Conservation (phyloP, 192 early-diverging fungal species). For the Umbelopsis sp. region DNA sequence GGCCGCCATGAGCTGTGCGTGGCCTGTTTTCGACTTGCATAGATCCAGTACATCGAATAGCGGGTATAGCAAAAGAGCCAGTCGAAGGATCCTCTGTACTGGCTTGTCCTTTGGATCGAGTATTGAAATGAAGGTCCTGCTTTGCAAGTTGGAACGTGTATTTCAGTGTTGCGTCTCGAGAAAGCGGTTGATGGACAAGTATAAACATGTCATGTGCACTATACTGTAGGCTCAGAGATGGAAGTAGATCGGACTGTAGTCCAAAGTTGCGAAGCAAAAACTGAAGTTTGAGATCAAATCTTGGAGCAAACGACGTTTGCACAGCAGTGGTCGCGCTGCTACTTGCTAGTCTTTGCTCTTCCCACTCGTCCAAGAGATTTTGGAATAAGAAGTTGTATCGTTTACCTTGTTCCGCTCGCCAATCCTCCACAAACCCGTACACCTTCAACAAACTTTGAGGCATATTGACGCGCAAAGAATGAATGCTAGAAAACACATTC, state of each 20-base stretch:
- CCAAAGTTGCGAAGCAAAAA: conserved; percentile 59
- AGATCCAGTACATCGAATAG: conserved; percentile 51
- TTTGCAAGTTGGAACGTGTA: conserved; percentile 53
- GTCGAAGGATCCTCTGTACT: conserved; percentile 14
- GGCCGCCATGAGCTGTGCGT: conserved; percentile 23
- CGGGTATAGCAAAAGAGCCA: conserved; percentile 55
- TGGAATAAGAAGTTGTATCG: conserved; percentile 74
- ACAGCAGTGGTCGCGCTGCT: neutral
- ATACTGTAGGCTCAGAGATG: conserved; percentile 64
- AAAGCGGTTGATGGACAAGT: conserved; percentile 49
- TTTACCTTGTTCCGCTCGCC: conserved; percentile 66
- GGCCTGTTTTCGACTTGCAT: conserved; percentile 37
- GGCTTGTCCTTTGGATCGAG: conserved; percentile 16
- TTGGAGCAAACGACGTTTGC: conserved; percentile 16
- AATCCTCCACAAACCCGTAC: conserved; percentile 76
- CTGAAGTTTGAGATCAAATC: conserved; percentile 62
- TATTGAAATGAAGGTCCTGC: conserved; percentile 58
- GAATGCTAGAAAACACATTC: conserved; percentile 51
- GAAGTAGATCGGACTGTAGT: conserved; percentile 65
- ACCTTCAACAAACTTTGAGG: conserved; percentile 73
- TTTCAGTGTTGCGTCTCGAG: conserved; percentile 36
- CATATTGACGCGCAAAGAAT: conserved; percentile 47
- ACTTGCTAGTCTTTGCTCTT: conserved; percentile 50
- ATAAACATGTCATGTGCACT: conserved; percentile 56
- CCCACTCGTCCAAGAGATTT: conserved; percentile 69